Evolutionary conservation across 768 basidiomycete species (phyloP).

Genomic region (Imleria badia): DNA sequence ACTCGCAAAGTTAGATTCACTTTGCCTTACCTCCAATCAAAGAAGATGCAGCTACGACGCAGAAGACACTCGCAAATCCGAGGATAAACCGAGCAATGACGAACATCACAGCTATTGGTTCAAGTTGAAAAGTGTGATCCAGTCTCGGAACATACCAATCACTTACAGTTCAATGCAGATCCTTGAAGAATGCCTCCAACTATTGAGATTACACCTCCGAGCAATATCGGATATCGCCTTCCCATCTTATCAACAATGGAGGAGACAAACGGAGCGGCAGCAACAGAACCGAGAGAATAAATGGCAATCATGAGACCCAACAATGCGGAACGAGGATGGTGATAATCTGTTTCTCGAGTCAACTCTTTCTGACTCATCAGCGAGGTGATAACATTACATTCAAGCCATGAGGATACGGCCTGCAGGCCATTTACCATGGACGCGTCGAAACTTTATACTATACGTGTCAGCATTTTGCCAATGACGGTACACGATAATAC

Average conservation of each 20-base stretch:
- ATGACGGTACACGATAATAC: not conserved
- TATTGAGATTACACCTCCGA: conserved; percentile 4
- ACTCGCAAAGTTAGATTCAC: no score
- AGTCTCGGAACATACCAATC: not conserved
- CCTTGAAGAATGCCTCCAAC: conserved; percentile 1
- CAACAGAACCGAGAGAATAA: conserved; percentile 58
- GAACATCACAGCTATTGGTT: conserved; percentile 5
- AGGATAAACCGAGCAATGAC: conserved; percentile 17
- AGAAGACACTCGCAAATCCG: conserved; percentile 13
- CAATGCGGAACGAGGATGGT: conserved; percentile 51
- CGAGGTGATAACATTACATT: conserved; percentile 37
- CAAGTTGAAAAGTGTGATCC: not conserved
- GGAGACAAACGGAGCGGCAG: conserved; percentile 45
- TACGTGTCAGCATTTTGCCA: not conserved
- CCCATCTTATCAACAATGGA: conserved; percentile 7
- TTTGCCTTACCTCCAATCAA: conserved; percentile 18
- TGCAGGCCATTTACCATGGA: conserved; percentile 66
- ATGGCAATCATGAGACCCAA: conserved; percentile 35
- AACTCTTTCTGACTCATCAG: not conserved
- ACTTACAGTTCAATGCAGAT: conserved; percentile 3
- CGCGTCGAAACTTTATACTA: conserved; percentile 30
- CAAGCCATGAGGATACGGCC: conserved; percentile 55
- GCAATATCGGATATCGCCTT: conserved; percentile 14
- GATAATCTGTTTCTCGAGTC: conserved; percentile 42
- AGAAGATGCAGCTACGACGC: conserved; percentile 20